Evolutionary conservation across 768 basidiomycete species (phyloP), one percentile per base, ranked within the genome.

Genomic region (Leccinum rimulosum): DNA sequence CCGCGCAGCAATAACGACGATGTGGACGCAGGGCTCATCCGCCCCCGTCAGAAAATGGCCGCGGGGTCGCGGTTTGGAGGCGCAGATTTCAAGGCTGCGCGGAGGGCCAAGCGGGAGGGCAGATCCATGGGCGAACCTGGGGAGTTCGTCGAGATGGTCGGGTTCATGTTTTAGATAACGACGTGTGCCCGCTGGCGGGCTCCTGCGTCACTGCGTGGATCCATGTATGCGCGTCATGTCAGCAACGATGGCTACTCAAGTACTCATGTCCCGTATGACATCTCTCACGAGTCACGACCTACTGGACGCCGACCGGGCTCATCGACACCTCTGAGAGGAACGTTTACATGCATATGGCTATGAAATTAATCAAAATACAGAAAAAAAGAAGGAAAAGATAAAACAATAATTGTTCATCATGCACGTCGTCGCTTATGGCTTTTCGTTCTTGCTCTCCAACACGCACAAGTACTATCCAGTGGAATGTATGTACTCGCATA

Each of bases 41-140:
- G 66, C 1, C 56, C 61, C 1, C 72, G 70, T 17, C 52, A 53
- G 4, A 66, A 70, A 27, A 4, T 67, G 50, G 45, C 62, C 0
- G 70, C 66, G 0, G 70, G 70, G 0, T 72, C 70, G 36, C 68
- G 50, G 35, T 57, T 72, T 1, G 70, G 70, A 1, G 68, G 70
- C 0, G 35, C 70, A 3, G 72, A 73, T 0, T 72, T 72, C 64
- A 71, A 72, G 55, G 66, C 72, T 0, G 70, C 70, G 2, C 52
- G 66, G 3, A 62, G 66, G 12, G 68, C 72, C 5, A 72, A 71
- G 30, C 64, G 68, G 11, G 70, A 71, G 27, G 66, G 68, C 3
- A 67, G 45, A 50, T 0, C 22, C 0, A 30, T 27, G 28, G 43
- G 43, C n/a, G 50, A 28, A 30, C 50, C 50, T 25, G 48, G 48